Evolutionary conservation across 495 filamentous ascomycete genomes (phyloP).

Genomic region (Lophium mytilinum): DNA sequence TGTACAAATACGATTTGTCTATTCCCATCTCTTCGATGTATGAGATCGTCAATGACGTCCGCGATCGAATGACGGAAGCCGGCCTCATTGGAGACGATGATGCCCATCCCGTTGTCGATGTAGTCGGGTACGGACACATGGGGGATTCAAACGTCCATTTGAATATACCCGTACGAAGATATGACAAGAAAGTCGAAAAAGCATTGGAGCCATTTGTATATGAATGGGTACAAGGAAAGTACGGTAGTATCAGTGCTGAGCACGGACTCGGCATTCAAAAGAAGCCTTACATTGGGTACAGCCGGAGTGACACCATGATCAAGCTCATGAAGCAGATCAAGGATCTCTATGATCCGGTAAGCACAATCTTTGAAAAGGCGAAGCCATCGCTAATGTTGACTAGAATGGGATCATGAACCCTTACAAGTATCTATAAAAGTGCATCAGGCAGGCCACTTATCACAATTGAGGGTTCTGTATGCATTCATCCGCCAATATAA

Average conservation of each 20-base stretch:
- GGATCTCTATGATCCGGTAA: constrained; percentile 80
- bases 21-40: constrained; percentile 88
- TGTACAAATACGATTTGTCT: constrained; percentile 97
- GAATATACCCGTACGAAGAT: constrained; percentile 73
- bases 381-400: constrained; percentile 17
- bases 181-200: constrained; percentile 83
- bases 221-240: constrained; percentile 82
- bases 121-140: constrained; percentile 97
- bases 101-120: constrained; percentile 69
- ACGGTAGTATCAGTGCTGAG: constrained; percentile 91
- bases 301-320: constrained; percentile 76
- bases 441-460: too few relatives aligned
- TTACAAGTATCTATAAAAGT: constrained; percentile 51
- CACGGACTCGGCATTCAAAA: constrained; percentile 92
- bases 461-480: too few relatives aligned
- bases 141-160: constrained; percentile 92
- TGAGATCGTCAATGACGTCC: constrained; percentile 74
- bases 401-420: constrained; percentile 85
- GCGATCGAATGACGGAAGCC: constrained; percentile 56
- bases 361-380: constrained; percentile 28
- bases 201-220: constrained; percentile 91
- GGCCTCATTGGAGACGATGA: constrained; percentile 74
- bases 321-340: constrained; percentile 91
- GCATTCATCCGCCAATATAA: too few relatives aligned
- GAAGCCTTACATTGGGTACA: constrained; percentile 90